Percentiles rank a stretch among this genome's conserved stretches.
These are phyloP conservation scores for Geotrichum restrictum DNA, from an alignment of 1,139 yeast species.

Conservation along the genomic window DNA sequence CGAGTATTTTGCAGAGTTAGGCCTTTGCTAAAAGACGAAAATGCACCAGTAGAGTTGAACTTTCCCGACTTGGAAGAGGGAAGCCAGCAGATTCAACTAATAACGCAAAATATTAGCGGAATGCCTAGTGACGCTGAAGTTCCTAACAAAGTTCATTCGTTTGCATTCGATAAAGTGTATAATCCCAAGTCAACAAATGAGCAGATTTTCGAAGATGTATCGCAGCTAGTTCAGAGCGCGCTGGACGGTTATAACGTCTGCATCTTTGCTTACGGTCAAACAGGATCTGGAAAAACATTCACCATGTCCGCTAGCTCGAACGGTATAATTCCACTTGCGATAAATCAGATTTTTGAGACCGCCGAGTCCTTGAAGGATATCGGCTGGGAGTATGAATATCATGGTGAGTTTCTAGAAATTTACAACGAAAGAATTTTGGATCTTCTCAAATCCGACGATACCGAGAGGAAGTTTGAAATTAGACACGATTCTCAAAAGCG, in stretches of 20 bases:
- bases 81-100: slow-evolving; percentile 40
- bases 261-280: slow-evolving; percentile 38
- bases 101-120: slow-evolving; percentile 24
- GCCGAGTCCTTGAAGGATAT: slow-evolving; percentile 47
- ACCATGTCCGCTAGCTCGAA: slow-evolving; percentile 49
- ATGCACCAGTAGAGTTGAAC: slow-evolving; percentile 41
- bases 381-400: slow-evolving; percentile 65
- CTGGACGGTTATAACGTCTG: slow-evolving; percentile 60
- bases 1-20: slow-evolving; percentile 85
- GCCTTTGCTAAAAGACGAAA: slow-evolving; percentile 45
- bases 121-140: slow-evolving; percentile 21
- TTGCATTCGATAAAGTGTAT: slow-evolving; percentile 78
- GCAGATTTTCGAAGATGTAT: slow-evolving; percentile 74
- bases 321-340: slow-evolving; percentile 82
- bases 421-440: slow-evolving; percentile 81
- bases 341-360: slow-evolving; percentile 65
- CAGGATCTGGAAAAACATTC: slow-evolving; percentile 38
- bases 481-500: slow-evolving; percentile 58
- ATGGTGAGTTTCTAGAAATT: slow-evolving; percentile 82
- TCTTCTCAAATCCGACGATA: slow-evolving; percentile 46
- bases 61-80: slow-evolving; percentile 55
- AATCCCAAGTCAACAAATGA: slow-evolving; percentile 50
- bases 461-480: slow-evolving; percentile 56
- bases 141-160: slow-evolving; percentile 41
- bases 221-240: slow-evolving; percentile 84